Evolutionary conservation across 2,329 filamentous ascomycete species (phyloP).

Genomic region (Pleomassaria siparia): DNA sequence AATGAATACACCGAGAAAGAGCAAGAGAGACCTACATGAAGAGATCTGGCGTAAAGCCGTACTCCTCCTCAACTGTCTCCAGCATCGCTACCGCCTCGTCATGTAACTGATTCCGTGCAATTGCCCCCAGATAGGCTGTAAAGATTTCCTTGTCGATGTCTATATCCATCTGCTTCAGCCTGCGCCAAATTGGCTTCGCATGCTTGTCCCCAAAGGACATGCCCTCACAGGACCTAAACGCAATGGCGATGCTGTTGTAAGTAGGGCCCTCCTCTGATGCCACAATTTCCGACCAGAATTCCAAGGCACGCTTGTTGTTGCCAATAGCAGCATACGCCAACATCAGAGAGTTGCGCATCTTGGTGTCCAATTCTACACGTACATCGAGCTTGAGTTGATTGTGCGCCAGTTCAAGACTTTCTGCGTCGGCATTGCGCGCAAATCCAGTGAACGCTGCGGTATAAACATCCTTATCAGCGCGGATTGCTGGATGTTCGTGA

Average conservation of each 20-base stretch:
- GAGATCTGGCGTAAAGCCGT: slow-evolving; percentile 67
- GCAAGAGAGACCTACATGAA: slow-evolving; percentile 63
- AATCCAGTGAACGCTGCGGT: slow-evolving; percentile 76
- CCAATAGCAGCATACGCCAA: slow-evolving; percentile 75
- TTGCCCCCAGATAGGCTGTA: slow-evolving; percentile 72
- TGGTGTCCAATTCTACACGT: slow-evolving; percentile 74
- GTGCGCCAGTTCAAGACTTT: slow-evolving; percentile 74
- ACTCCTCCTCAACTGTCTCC: slow-evolving; percentile 64
- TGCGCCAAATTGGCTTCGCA: slow-evolving; percentile 66
- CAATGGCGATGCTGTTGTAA: slow-evolving; percentile 76
- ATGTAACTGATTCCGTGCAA: slow-evolving; percentile 72
- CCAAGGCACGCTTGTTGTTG: slow-evolving; percentile 66
- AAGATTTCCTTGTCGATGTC: slow-evolving; percentile 74
- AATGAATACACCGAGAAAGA: slow-evolving; percentile 6
- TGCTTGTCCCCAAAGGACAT: slow-evolving; percentile 48
- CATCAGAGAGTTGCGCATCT: slow-evolving; percentile 82
- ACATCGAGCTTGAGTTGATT: slow-evolving; percentile 94
- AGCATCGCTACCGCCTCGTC: slow-evolving; percentile 69
- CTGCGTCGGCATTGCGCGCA: slow-evolving; percentile 59
- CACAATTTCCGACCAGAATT: slow-evolving; percentile 84
- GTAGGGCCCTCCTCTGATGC: slow-evolving; percentile 82
- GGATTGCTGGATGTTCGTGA: slow-evolving; percentile 62
- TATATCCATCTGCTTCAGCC: slow-evolving; percentile 73
- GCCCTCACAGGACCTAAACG: slow-evolving; percentile 77
- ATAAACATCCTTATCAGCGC: slow-evolving; percentile 75